Conservation (phyloP, 2,329 filamentous ascomycete genomes). For the Shiraia sp. region DNA sequence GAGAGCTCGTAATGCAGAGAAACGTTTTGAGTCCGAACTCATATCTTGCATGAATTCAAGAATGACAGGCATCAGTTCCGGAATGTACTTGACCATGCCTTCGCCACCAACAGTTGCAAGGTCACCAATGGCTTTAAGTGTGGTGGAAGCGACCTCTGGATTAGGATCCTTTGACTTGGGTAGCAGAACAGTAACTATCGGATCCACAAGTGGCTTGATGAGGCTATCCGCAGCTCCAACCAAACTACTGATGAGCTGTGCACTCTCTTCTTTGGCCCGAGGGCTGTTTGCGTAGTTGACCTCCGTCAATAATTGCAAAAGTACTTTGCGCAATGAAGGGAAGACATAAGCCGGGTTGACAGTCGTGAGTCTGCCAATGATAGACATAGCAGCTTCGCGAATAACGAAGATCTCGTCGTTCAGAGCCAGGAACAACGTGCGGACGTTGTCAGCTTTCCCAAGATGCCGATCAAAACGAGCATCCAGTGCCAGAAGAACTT, state of each 20-base stretch:
- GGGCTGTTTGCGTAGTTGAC: conserved; percentile 94
- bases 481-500: conserved; percentile 86
- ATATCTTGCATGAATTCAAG: conserved; percentile 93
- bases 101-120: conserved; percentile 91
- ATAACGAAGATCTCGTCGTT: conserved; percentile 95
- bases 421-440: conserved; percentile 90
- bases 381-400: conserved; percentile 90
- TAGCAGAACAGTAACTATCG: conserved; percentile 91
- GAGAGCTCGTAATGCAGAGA: conserved; percentile 86
- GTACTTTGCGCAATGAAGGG: conserved; percentile 88
- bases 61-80: conserved; percentile 91
- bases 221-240: conserved; percentile 91
- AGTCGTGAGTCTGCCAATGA: conserved; percentile 88
- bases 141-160: conserved; percentile 87
- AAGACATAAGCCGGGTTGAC: conserved; percentile 98
- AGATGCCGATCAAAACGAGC: conserved; percentile 93
- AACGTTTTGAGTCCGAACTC: conserved; percentile 84
- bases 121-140: conserved; percentile 93
- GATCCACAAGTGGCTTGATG: conserved; percentile 95
- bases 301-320: conserved; percentile 94
- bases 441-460: conserved; percentile 96
- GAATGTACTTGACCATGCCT: conserved; percentile 90
- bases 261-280: conserved; percentile 94
- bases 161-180: conserved; percentile 87
- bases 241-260: conserved; percentile 86